Base-by-base conservation (phyloP, 2,329 filamentous ascomycete species). In the Colletotrichum orbiculare region DNA sequence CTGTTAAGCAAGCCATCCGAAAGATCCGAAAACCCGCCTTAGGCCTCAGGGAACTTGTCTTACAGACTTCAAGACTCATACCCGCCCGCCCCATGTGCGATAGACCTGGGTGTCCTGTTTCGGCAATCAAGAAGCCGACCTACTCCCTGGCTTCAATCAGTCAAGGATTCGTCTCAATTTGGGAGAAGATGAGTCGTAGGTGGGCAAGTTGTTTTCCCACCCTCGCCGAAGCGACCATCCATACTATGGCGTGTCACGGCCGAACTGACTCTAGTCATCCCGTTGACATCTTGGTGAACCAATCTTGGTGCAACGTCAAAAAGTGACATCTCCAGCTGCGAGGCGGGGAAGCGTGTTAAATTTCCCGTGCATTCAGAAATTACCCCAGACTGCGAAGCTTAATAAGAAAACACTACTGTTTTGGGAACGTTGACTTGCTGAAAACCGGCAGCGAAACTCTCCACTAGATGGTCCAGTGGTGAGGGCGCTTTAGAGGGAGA, bases 1-100 rank as follows among this genome's bases (percentile, higher is more conserved):
- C 41, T 43, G 33, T 47, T 52, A 25, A 25, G 25, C 42, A 12
- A 55, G 42, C 15, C 45, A 35, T 38, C 13, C 25, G 12, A 50
- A 49, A 15, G 25, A 25, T 25, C 4, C 15, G 43, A 54, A 38
- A 25, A 17, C 35, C 42, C 56, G 13, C 43, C 50, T 38, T 63
- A 35, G 11, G 6, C 15, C 13, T 45, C 43, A 25, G 50, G 34
- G 9, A 43, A 15, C 43, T 46, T 8, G 47, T 41, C 50, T 48
- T 62, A 57, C 25, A 25, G 58, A 57, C 58, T 65, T 65, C 39
- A n/a, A 56, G 47, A 56, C 52, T 57, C 25, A 17, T 53, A 48
- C 38, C 52, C 41, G 34, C 47, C 13, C 58, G 53, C n/a, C 46
- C 17, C 48, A 53, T 56, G 46, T 65, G 58, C 52, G 52, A 62